Conservation (phyloP, 257 asterid genomes). For the Paraleonurus japonicus region DNA sequence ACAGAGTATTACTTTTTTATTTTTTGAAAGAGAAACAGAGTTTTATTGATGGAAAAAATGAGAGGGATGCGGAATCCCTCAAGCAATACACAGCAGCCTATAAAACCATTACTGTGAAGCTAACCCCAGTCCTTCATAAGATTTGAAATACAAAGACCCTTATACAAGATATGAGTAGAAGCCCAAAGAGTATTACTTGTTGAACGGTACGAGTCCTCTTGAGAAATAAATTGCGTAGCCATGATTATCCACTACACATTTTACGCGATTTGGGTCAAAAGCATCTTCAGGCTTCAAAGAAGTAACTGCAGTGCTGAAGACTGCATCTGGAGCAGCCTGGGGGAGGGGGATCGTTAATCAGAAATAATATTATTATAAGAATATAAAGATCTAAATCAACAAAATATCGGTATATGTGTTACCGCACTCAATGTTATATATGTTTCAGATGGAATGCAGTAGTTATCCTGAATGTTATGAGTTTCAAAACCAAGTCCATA, state of each 20-base stretch:
- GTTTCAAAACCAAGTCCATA: neutral
- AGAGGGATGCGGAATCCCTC: too few relatives aligned
- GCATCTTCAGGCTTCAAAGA: conserved; percentile 84
- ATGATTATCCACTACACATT: conserved; percentile 71
- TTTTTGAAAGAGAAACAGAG: too few relatives aligned
- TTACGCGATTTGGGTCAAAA: conserved; percentile 81
- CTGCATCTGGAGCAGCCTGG: conserved; percentile 89
- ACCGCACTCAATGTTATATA: neutral
- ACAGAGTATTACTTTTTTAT: conserved; percentile 52
- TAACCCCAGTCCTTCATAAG: too few relatives aligned
- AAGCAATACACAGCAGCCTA: too few relatives aligned
- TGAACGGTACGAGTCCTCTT: conserved; percentile 76
- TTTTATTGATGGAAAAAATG: too few relatives aligned
- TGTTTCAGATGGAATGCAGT: neutral
- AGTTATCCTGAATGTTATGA: neutral
- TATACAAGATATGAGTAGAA: too few relatives aligned
- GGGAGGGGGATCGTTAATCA: too few relatives aligned
- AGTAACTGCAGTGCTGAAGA: conserved; percentile 86
- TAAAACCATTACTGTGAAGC: too few relatives aligned
- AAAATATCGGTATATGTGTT: neutral
- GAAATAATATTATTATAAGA: neutral
- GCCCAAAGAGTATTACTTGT: conserved; percentile 55
- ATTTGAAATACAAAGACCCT: too few relatives aligned
- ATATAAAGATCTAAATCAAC: neutral
- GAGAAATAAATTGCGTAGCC: conserved; percentile 90